Percentiles rank a stretch among this genome's conserved stretches.
Conservation (phyloP, 805 yeast genomes). For the Candida arabinofermentans region DNA sequence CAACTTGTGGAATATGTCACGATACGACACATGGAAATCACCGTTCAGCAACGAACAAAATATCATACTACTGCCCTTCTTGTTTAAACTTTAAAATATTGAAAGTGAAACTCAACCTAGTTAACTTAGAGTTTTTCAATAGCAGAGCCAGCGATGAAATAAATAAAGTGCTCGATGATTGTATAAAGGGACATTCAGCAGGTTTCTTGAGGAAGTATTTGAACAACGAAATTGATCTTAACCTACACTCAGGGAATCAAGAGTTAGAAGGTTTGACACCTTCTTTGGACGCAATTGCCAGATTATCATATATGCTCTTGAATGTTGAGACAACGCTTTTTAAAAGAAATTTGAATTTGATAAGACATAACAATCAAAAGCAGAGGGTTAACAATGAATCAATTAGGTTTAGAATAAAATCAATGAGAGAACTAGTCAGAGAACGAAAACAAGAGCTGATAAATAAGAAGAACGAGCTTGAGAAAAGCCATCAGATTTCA, state of each 20-base stretch:
- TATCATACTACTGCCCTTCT: slow-evolving; percentile 20
- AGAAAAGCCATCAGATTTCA: slow-evolving; percentile 2
- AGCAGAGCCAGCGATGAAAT: slow-evolving; percentile 18
- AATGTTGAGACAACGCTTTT: slow-evolving; percentile 24
- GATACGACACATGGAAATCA: slow-evolving; percentile 1
- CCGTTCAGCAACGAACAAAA: slow-evolving; percentile 2
- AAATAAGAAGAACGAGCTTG: slow-evolving; percentile 4
- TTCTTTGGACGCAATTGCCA: slow-evolving; percentile 23
- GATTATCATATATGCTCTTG: slow-evolving; percentile 29
- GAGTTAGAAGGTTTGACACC: slow-evolving; percentile 14
- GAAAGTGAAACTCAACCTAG: slow-evolving; percentile 19
- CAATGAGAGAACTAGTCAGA: background rate
- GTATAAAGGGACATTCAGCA: slow-evolving; percentile 23
- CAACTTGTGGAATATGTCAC: slow-evolving; percentile 21
- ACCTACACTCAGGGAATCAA: background rate
- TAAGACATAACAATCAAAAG: slow-evolving; percentile 6
- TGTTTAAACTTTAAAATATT: slow-evolving; percentile 27
- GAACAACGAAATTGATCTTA: slow-evolving; percentile 1
- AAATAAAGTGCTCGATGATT: slow-evolving; percentile 19
- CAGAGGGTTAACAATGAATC: slow-evolving; percentile 7
- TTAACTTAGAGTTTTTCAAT: slow-evolving; percentile 18
- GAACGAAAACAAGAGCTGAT: background rate
- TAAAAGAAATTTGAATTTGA: slow-evolving; percentile 11
- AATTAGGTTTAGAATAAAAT: slow-evolving; percentile 4
- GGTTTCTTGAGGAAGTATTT: slow-evolving; percentile 15